Percentiles rank a stretch among this genome's conserved stretches.
Conservation (phyloP, 495 filamentous ascomycete genomes). For the Penicillium bialowiezense region DNA sequence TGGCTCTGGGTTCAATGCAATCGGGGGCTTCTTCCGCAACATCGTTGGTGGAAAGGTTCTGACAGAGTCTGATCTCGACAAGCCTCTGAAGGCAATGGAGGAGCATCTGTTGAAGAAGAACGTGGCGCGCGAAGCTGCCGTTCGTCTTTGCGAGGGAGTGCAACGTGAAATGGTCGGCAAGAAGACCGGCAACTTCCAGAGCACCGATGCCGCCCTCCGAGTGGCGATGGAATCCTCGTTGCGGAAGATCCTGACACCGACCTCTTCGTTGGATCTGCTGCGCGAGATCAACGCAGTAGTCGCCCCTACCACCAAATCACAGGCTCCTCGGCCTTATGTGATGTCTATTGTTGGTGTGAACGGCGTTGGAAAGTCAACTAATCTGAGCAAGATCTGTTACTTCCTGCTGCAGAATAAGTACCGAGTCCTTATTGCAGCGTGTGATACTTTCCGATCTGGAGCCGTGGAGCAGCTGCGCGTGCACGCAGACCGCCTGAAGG, state of each 20-base stretch:
- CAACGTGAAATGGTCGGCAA: slow-evolving; percentile 84
- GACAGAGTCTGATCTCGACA: slow-evolving; percentile 81
- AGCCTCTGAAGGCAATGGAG: slow-evolving; percentile 92
- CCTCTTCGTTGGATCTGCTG: slow-evolving; percentile 87
- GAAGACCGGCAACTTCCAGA: slow-evolving; percentile 91
- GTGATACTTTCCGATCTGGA: slow-evolving; percentile 95
- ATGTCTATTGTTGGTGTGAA: slow-evolving; percentile 98
- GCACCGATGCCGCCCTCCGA: slow-evolving; percentile 78
- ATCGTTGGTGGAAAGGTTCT: slow-evolving; percentile 91
- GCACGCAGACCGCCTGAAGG: slow-evolving; percentile 85
- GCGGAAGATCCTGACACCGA: slow-evolving; percentile 91
- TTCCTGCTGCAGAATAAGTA: slow-evolving; percentile 96
- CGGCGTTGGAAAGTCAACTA: slow-evolving; percentile 96
- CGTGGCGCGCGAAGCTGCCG: slow-evolving; percentile 89
- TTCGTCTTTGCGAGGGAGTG: slow-evolving; percentile 87
- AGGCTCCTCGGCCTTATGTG: slow-evolving; percentile 78
- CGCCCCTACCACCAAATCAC: slow-evolving; percentile 48
- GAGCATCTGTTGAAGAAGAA: slow-evolving; percentile 95
- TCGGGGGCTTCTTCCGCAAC: slow-evolving; percentile 86
- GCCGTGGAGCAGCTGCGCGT: slow-evolving; percentile 96
- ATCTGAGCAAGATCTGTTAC: slow-evolving; percentile 93
- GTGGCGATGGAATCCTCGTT: slow-evolving; percentile 86
- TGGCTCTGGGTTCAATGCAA: slow-evolving; percentile 71
- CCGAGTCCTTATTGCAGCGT: slow-evolving; percentile 91
- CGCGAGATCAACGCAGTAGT: slow-evolving; percentile 85